Percentiles rank a stretch among this genome's conserved stretches.
Evolutionary conservation across 1,284 basidiomycete species (phyloP).

Genomic region (Neonothopanus nambi): DNA sequence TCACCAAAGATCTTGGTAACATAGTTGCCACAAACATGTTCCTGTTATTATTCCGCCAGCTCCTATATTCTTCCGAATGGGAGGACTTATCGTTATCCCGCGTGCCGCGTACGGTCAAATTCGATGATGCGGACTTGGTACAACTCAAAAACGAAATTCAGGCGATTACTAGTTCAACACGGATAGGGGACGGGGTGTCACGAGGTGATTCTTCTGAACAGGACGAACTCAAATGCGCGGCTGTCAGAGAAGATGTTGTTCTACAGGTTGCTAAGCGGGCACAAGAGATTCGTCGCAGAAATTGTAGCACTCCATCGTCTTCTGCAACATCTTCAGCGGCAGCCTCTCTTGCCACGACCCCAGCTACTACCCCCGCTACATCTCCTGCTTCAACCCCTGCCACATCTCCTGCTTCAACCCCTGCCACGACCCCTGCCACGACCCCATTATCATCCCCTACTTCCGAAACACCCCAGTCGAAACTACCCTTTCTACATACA

Average conservation of each 20-base stretch:
- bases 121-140: slow-evolving; percentile 51
- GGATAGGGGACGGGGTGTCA: slow-evolving; percentile 30
- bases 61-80: slow-evolving; percentile 47
- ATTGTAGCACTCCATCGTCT: slow-evolving; percentile 8
- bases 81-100: slow-evolving; percentile 23
- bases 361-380: slow-evolving; percentile 3
- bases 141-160: slow-evolving; percentile 76
- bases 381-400: slow-evolving; percentile 15
- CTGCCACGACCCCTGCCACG: slow-evolving; percentile 9
- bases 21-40: slow-evolving; percentile 79
- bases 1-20: slow-evolving; percentile 76
- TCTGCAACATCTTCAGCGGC: slow-evolving; percentile 8
- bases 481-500: slow-evolving; percentile 13
- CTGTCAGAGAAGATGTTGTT: slow-evolving; percentile 57
- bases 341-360: slow-evolving; percentile 2
- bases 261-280: slow-evolving; percentile 69
- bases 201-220: not conserved
- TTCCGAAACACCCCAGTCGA: not conserved
- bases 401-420: slow-evolving; percentile 1
- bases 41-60: slow-evolving; percentile 78
- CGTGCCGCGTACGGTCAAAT: slow-evolving; percentile 28
- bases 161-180: slow-evolving; percentile 58
- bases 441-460: slow-evolving; percentile 18
- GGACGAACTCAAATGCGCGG: slow-evolving; percentile 47
- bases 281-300: slow-evolving; percentile 37